Evolutionary conservation across 495 filamentous ascomycete genomes (phyloP), one percentile per base, ranked within the genome.

Genomic region (Aspergillus indologenus): DNA sequence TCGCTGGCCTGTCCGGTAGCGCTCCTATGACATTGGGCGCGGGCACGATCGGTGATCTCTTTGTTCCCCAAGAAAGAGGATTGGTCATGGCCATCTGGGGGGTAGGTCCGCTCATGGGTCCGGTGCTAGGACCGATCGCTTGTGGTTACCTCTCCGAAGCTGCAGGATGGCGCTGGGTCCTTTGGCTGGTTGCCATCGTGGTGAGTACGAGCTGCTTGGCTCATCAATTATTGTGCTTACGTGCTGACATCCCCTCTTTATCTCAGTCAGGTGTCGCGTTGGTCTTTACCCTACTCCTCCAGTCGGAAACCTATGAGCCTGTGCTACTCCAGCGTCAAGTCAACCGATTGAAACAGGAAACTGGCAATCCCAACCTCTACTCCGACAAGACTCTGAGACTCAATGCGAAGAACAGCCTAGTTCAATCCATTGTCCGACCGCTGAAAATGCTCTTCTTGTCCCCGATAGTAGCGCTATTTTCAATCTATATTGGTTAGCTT

Each of bases 121-220:
- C 84, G 8, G 71, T 76, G 1, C 72, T 86, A 15, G 81, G 73
- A 8, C 75, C 73, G 11, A 69, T 75, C 19, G 74, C 69, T 2
- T 79, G 80, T 31, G 81, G 82, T 0, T 84, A 83, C 58, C 59
- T 85, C 1, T 65, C 75, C 0, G 61, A 82, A 60, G 76, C 74
- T 1, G 75, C 73, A 34, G 82, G 81, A 0, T 57, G 55, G 55
- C 24, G 55, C 3, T 57, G 55, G 55, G 45, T 46, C 22, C 81
- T 55, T 48, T 57, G 86, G 84, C 83, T 64, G 81, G 31, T 87
- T 81, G 83, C 70, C 79, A 1, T 83, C 82, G 57, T 84, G 81
- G 79, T 53, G 5, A 31, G 50, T 53, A 18, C 40, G 1, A 1
- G n/a, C 18, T n/a, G 14, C n/a, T 24, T n/a, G 29, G 34, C 5